These are phyloP conservation scores for Pythium plurisporium DNA, from an alignment of 352 stramenopile species.

Conservation along the genomic window DNA sequence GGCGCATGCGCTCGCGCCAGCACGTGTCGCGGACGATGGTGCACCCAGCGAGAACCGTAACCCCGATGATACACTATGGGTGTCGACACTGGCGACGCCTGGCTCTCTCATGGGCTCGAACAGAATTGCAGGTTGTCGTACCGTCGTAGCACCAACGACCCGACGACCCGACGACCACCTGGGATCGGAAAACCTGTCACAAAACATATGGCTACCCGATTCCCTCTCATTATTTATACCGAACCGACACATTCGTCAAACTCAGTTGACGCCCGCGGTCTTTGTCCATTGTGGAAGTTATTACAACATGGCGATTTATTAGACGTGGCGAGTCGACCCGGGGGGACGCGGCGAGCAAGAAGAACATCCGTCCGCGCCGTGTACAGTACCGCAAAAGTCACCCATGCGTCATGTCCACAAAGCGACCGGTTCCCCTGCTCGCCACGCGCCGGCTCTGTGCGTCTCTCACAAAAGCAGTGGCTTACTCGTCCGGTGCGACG, in stretches of 20 bases:
- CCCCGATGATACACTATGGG: neutral
- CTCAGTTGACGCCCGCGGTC: neutral
- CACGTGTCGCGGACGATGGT: conserved; percentile 4
- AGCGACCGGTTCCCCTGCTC: no score
- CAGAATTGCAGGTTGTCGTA: conserved; percentile 2
- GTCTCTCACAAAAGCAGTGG: neutral
- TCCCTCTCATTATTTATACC: neutral
- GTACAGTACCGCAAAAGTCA: neutral
- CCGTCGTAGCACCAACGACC: conserved; percentile 1
- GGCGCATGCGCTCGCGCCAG: conserved; percentile 5
- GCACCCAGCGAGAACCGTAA: no score
- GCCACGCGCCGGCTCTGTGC: no score
- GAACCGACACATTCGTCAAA: no score
- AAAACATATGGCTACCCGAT: conserved; percentile 1
- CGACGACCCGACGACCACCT: conserved; percentile 3
- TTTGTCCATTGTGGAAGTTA: no score
- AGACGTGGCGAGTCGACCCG: no score
- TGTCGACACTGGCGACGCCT: neutral
- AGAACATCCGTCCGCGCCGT: neutral
- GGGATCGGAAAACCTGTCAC: conserved; percentile 2
- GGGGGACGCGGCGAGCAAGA: no score
- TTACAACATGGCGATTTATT: no score
- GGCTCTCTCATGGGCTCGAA: neutral
- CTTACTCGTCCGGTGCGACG: conserved; percentile 25
- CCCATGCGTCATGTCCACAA: neutral